Percentiles rank a stretch among this genome's conserved stretches.
Evolutionary conservation across 805 yeast genomes (phyloP).

Genomic region (Myxozyma lipomycoides): DNA sequence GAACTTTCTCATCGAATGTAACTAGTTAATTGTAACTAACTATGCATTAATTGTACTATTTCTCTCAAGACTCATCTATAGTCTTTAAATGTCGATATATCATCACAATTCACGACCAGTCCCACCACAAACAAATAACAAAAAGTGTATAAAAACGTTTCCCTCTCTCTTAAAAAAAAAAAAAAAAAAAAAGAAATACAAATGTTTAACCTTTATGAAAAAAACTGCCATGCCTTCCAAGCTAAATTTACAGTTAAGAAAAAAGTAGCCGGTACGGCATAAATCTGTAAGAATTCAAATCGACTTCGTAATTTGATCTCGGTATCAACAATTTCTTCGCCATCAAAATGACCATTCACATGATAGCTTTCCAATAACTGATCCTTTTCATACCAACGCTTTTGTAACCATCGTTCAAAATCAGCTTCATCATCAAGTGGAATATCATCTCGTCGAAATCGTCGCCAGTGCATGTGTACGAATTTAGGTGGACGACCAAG

Average conservation of each 20-base stretch:
- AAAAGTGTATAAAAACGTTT: too few relatives aligned
- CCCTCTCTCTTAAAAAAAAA: too few relatives aligned
- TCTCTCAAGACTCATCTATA: too few relatives aligned
- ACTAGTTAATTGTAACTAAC: too few relatives aligned
- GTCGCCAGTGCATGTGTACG: constrained; percentile 63
- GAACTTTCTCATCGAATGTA: too few relatives aligned
- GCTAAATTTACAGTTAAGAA: constrained; percentile 19
- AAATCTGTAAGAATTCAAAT: constrained; percentile 18
- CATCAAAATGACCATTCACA: constrained; percentile 27
- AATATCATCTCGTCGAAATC: constrained; percentile 54
- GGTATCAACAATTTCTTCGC: constrained; percentile 17
- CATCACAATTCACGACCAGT: too few relatives aligned
- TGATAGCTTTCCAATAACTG: constrained; percentile 48
- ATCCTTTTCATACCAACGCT: constrained; percentile 78
- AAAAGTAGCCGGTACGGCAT: constrained; percentile 20
- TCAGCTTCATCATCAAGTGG: constrained; percentile 53
- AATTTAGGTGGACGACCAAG: constrained; percentile 67
- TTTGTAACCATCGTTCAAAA: constrained; percentile 73
- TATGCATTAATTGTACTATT: too few relatives aligned
- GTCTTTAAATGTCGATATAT: too few relatives aligned
- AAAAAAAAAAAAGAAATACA: too few relatives aligned
- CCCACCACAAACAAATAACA: too few relatives aligned
- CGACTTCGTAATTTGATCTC: constrained; percentile 14
- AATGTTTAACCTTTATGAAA: not conserved
- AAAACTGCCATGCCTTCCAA: constrained; percentile 17